phyloP scores from a whole-genome alignment of 805 yeast genomes.

The Ogataea pignaliae region DNA sequence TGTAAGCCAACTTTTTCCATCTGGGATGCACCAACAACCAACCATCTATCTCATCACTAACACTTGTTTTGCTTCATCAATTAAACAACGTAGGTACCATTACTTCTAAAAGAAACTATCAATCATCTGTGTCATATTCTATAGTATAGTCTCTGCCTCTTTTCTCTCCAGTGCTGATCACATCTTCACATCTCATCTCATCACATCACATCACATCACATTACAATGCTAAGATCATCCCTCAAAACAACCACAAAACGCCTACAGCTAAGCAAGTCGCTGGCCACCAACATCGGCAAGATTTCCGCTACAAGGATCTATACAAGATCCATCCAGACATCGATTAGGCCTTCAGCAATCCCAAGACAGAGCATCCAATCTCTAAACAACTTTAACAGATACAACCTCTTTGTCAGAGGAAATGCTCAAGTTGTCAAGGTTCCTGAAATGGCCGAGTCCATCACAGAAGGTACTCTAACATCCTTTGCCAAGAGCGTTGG shows the following conservation, averaged over 20 bases:
- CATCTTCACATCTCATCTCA: no score
- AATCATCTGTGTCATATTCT: no score
- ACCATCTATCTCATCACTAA: no score
- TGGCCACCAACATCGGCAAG: conserved; percentile 3
- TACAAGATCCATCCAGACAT: conserved; percentile 17
- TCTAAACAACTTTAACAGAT: conserved; percentile 2
- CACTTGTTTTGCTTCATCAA: no score
- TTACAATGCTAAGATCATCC: conserved; percentile 17
- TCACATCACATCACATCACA: background rate
- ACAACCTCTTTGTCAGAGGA: conserved; percentile 22
- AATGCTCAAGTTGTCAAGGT: conserved; percentile 64
- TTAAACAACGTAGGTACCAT: no score
- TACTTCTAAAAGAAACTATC: no score
- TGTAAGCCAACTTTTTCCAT: no score
- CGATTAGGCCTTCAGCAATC: conserved; percentile 12
- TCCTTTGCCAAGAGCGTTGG: conserved; percentile 70
- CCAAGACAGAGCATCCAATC: background rate
- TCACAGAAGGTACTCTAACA: conserved; percentile 92
- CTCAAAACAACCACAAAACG: conserved; percentile 12
- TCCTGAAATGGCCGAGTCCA: conserved; percentile 98
- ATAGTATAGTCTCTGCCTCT: no score
- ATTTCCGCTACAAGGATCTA: conserved; percentile 1
- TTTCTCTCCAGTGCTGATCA: no score
- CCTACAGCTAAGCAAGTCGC: conserved; percentile 8
- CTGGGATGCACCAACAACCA: no score